A percentile compares a stretch with the other conserved stretches of the same genome.
These are phyloP conservation scores for Yamadazyma siamensis DNA, from an alignment of 1,139 yeast genomes.

Conservation along the genomic window DNA sequence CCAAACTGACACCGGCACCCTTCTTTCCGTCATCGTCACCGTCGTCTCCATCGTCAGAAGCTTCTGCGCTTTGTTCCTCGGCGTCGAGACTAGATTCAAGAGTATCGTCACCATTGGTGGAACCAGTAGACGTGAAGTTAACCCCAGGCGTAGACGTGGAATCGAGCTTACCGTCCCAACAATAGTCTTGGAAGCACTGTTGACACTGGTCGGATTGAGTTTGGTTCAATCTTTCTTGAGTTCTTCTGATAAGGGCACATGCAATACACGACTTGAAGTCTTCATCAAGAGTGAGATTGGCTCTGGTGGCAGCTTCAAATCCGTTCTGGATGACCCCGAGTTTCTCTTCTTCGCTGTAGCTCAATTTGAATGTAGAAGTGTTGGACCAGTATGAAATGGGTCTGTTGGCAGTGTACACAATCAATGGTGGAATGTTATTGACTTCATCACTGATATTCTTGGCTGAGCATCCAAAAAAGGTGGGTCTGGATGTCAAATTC, in stretches of 20 bases:
- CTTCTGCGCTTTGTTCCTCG: slow-evolving; percentile 2
- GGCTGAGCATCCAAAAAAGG: slow-evolving; percentile 85
- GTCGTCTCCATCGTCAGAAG: slow-evolving; percentile 5
- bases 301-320: slow-evolving; percentile 70
- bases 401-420: slow-evolving; percentile 77
- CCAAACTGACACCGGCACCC: slow-evolving; percentile 5
- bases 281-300: slow-evolving; percentile 66
- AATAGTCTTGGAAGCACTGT: slow-evolving; percentile 67
- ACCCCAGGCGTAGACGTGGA: slow-evolving; percentile 21
- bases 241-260: slow-evolving; percentile 84
- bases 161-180: slow-evolving; percentile 68
- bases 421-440: slow-evolving; percentile 54
- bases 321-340: slow-evolving; percentile 70
- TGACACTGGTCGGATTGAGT: slow-evolving; percentile 70
- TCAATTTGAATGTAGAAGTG: slow-evolving; percentile 67
- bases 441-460: slow-evolving; percentile 51
- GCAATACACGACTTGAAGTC: slow-evolving; percentile 82
- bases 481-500: slow-evolving; percentile 64
- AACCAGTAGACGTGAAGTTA: slow-evolving; percentile 48
- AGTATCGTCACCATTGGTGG: slow-evolving; percentile 33
- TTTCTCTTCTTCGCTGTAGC: slow-evolving; percentile 58
- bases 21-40: slow-evolving; percentile 7
- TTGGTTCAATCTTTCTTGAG: slow-evolving; percentile 67
- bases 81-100: slow-evolving; percentile 1
- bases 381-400: slow-evolving; percentile 68